Evolutionary conservation across 1,284 basidiomycete genomes (phyloP).

Genomic region (Cutaneotrichosporon arboriforme): DNA sequence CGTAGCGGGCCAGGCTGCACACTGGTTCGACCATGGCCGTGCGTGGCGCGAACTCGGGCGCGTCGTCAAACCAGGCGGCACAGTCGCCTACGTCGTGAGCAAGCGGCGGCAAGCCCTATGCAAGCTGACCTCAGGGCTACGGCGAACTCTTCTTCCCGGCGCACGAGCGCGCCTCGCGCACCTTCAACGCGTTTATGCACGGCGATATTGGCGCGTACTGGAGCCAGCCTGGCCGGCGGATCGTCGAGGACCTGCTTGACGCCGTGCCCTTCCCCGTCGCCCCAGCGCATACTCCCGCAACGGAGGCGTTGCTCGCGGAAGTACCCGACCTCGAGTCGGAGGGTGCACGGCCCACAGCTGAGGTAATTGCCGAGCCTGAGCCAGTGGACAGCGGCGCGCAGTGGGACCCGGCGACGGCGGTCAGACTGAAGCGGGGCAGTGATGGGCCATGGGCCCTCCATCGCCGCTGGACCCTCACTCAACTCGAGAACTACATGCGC

Average conservation of each 20-base stretch:
- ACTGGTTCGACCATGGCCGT: slow-evolving; percentile 75
- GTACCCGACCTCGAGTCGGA: slow-evolving; percentile 53
- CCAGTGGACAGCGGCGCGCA: slow-evolving; percentile 26
- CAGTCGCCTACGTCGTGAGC: slow-evolving; percentile 68
- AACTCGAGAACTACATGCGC: slow-evolving; percentile 62
- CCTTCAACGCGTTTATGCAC: slow-evolving; percentile 51
- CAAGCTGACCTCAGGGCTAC: slow-evolving; percentile 56
- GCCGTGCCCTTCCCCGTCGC: slow-evolving; percentile 60
- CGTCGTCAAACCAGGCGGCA: slow-evolving; percentile 62
- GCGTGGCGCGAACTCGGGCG: slow-evolving; percentile 66
- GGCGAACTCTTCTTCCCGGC: slow-evolving; percentile 66
- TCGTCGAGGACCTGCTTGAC: slow-evolving; percentile 65
- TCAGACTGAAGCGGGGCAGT: slow-evolving; percentile 19
- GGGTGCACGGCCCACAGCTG: slow-evolving; percentile 9
- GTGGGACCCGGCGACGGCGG: slow-evolving; percentile 26
- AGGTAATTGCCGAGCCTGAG: slow-evolving; percentile 10
- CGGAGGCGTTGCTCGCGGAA: slow-evolving; percentile 24
- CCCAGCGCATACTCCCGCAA: neutral
- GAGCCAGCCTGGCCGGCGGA: slow-evolving; percentile 70
- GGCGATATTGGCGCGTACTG: slow-evolving; percentile 65
- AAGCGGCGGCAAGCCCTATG: too few relatives aligned
- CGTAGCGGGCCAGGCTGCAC: slow-evolving; percentile 71
- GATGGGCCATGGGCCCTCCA: slow-evolving; percentile 56
- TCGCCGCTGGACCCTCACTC: slow-evolving; percentile 60
- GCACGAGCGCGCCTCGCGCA: slow-evolving; percentile 56